Base-by-base conservation (phyloP, 768 basidiomycete species). In the Mycena latifolia region DNA sequence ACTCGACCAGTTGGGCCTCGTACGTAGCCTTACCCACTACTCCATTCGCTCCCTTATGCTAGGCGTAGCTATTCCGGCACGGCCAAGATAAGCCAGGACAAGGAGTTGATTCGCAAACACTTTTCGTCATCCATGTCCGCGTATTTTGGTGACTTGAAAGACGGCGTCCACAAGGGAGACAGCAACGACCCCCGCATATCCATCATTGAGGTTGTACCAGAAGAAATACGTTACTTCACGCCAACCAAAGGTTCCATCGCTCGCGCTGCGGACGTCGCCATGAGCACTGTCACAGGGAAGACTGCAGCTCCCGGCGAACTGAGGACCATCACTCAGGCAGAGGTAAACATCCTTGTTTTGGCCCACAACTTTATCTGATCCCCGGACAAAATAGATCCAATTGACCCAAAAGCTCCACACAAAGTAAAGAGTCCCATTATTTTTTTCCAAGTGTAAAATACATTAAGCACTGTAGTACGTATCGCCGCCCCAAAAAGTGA, bases 81-180 rank as follows among this genome's bases (percentile, higher is more conserved):
- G 62, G 95, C 93, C 12, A 88, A 80, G 69, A 80, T 93, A 9
- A 83, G 82, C 43, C 82, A 86, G 65, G 89, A 94, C 76, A 83
- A 82, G 61, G 86, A 85, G 4, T 72, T 87, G 50, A 88, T 94
- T 69, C 86, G 86, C 67, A 85, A 89, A 73, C 80, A 90, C 58
- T 94, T 89, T 88, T 87, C 79, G n/a, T 70, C 79, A 66, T 74
- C 77, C 89, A 81, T 87, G 33, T 76, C 85, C 11, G 91, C 90
- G 0, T 98, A 94, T 85, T 96, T 96, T 71, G 94, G 93, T 39
- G 91, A 97, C 74, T 81, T 96, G 59, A 89, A 90, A 33, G 95
- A 97, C 69, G 93, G 92, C 20, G 79, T 91, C 8, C 95, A 96
- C 76, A 90, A 88, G 71, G 95, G 95, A n/a, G 87, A 91, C 71